phyloP scores from a whole-genome alignment of 2,329 filamentous ascomycete species.

The Aspergillus caelatus region DNA sequence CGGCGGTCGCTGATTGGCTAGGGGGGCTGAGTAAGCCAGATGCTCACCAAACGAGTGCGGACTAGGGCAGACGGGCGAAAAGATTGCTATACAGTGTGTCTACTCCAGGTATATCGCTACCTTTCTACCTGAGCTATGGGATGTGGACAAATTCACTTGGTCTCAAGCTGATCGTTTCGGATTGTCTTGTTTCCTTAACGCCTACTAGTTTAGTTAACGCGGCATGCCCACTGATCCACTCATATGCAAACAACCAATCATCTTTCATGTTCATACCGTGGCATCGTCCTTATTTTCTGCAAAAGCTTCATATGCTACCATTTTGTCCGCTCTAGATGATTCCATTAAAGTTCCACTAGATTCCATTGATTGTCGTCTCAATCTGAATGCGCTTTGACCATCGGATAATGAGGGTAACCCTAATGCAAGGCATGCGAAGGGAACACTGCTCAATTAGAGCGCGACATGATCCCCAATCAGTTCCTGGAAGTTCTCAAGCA shows the following conservation, averaged over 20 bases:
- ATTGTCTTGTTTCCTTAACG: background rate
- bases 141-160: background rate
- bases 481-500: constrained; percentile 53
- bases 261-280: background rate
- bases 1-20: constrained; percentile 21
- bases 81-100: background rate
- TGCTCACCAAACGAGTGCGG: constrained; percentile 6
- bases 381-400: background rate
- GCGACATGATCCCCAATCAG: constrained; percentile 35
- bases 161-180: background rate
- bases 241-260: background rate
- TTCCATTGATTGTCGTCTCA: background rate
- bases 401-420: background rate
- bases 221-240: constrained; percentile 4
- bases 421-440: background rate
- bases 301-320: background rate
- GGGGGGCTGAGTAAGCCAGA: constrained; percentile 24
- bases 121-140: background rate
- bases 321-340: background rate
- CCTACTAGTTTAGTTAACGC: constrained; percentile 4
- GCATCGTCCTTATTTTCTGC: background rate
- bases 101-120: background rate
- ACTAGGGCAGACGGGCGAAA: background rate
- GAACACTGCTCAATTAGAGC: background rate
- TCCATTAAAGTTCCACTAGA: constrained; percentile 1